A percentile compares a stretch with the other conserved stretches of the same genome.
phyloP scores from a whole-genome alignment of 768 basidiomycete genomes.

The Lentinula raphanica region DNA sequence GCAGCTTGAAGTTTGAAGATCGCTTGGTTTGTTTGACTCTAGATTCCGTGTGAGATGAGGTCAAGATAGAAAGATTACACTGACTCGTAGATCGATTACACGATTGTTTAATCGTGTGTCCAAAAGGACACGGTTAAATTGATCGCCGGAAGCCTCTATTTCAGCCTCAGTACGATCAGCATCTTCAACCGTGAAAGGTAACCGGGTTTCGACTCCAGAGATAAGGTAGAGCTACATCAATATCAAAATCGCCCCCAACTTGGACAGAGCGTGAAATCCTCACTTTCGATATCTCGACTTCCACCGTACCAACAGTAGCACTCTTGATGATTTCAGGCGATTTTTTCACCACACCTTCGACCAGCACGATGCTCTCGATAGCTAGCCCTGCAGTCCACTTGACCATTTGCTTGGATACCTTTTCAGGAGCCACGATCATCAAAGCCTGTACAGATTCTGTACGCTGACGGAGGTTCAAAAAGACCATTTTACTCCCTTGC shows the following conservation, averaged over 20 bases:
- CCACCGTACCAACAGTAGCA: conserved; percentile 80
- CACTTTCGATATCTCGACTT: conserved; percentile 81
- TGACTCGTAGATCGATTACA: conserved; percentile 85
- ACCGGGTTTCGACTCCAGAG: conserved; percentile 68
- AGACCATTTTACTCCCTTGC: conserved; percentile 94
- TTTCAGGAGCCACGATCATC: conserved; percentile 61
- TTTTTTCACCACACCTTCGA: conserved; percentile 78
- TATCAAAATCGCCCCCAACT: background rate
- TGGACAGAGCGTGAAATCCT: conserved; percentile 2
- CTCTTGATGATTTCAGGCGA: conserved; percentile 86
- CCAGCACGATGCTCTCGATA: conserved; percentile 87
- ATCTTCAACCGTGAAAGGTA: conserved; percentile 93
- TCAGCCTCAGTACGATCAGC: conserved; percentile 81
- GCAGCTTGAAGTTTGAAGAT: conserved; percentile 89
- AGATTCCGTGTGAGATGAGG: background rate
- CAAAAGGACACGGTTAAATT: conserved; percentile 78
- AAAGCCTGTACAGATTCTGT: conserved; percentile 85
- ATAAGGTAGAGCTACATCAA: conserved; percentile 67
- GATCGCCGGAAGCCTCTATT: conserved; percentile 48
- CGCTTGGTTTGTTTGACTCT: conserved; percentile 95
- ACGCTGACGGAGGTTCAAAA: conserved; percentile 87
- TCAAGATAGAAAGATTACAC: conserved; percentile 19
- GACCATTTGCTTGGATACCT: conserved; percentile 94
- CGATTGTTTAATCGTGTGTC: conserved; percentile 95
- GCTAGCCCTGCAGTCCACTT: conserved; percentile 80